Evolutionary conservation across 371 early-diverging fungal species (phyloP).

Genomic region (Mucor racemosus): DNA sequence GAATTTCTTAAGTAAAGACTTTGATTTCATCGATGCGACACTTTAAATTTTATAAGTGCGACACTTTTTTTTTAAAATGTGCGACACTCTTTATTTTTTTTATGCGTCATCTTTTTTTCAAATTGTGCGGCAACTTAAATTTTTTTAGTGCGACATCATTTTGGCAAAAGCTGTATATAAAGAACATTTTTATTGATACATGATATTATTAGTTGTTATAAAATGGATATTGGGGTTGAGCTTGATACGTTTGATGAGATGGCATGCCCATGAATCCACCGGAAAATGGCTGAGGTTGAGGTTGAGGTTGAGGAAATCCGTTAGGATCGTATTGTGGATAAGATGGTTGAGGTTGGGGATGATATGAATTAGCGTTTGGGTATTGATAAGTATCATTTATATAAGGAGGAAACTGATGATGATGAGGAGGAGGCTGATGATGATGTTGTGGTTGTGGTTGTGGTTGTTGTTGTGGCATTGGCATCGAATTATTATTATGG

Average conservation of each 20-base stretch:
- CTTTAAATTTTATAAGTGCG: too few relatives aligned
- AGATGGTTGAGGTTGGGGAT: neutral
- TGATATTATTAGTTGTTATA: neutral
- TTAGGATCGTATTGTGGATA: neutral
- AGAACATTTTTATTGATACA: neutral
- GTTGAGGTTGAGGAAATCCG: neutral
- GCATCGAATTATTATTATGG: neutral
- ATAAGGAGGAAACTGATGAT: neutral
- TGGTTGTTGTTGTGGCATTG: constrained; percentile 9
- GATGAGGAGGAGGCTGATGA: neutral
- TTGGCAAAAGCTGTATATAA: neutral
- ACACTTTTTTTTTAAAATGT: too few relatives aligned
- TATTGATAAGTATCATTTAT: neutral
- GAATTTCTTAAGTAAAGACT: too few relatives aligned
- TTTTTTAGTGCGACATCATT: too few relatives aligned
- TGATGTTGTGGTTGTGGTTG: neutral
- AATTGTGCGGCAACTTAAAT: too few relatives aligned
- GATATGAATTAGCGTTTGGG: neutral
- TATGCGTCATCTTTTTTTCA: too few relatives aligned
- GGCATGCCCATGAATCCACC: constrained; percentile 1
- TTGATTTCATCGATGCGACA: too few relatives aligned
- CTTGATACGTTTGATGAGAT: neutral
- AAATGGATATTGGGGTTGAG: neutral
- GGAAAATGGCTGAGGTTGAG: neutral
- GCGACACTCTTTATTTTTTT: too few relatives aligned